phyloP scores from a whole-genome alignment of 805 yeast genomes.

The Citeromyces matritensis region DNA sequence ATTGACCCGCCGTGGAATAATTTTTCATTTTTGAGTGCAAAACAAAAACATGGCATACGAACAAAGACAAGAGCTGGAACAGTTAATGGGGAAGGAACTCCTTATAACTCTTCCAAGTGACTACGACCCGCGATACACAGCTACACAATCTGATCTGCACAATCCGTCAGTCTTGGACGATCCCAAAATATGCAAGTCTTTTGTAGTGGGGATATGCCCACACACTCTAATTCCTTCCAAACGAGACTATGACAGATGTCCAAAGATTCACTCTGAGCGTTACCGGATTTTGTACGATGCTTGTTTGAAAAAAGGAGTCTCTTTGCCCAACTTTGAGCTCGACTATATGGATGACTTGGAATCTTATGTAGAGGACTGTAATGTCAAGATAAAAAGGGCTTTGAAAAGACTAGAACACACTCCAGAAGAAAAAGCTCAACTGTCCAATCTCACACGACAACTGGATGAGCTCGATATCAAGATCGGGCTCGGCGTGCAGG shows the following conservation, averaged over 20 bases:
- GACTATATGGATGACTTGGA: conserved; percentile 31
- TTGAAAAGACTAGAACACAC: conserved; percentile 55
- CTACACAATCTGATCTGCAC: conserved; percentile 2
- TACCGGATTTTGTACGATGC: conserved; percentile 57
- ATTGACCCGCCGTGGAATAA: no score
- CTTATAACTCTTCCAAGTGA: conserved; percentile 14
- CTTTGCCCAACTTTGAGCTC: conserved; percentile 24
- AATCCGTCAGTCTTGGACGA: conserved; percentile 25
- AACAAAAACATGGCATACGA: conserved; percentile 39
- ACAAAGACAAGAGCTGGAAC: conserved; percentile 63
- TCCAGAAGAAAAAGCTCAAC: conserved; percentile 31
- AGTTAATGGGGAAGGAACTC: conserved; percentile 61
- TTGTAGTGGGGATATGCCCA: conserved; percentile 77
- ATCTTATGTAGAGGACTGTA: conserved; percentile 49
- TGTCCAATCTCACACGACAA: conserved; percentile 21
- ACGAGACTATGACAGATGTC: conserved; percentile 71
- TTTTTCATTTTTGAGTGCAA: no score
- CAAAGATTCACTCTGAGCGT: conserved; percentile 58
- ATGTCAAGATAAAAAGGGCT: conserved; percentile 48
- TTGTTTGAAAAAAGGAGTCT: conserved; percentile 16
- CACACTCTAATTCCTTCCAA: conserved; percentile 74
- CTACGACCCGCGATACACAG: conserved; percentile 6
- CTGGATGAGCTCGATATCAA: conserved; percentile 46
- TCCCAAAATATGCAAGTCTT: conserved; percentile 61
- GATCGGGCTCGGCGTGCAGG: conserved; percentile 55